phyloP scores from a whole-genome alignment of 2,329 filamentous ascomycete genomes.

The Whalleya microplaca region DNA sequence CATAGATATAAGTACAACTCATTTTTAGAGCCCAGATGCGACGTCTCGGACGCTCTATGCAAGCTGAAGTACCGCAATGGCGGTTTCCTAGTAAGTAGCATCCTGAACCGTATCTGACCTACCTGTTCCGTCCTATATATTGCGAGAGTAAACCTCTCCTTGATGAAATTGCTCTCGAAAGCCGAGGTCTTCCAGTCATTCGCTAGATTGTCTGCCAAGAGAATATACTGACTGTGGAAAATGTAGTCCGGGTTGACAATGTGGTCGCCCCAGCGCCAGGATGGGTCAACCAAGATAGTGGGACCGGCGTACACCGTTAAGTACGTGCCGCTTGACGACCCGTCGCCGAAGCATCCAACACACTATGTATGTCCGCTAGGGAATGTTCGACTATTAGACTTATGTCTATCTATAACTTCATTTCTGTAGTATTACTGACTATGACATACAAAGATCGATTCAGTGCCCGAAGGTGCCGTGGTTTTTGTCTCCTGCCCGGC shows the following conservation, averaged over 20 bases:
- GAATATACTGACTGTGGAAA: no score
- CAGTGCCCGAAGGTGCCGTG: slow-evolving; percentile 49
- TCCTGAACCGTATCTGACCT: no score
- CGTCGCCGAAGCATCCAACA: slow-evolving; percentile 46
- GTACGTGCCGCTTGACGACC: slow-evolving; percentile 52
- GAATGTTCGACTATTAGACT: no score
- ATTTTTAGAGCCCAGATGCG: slow-evolving; percentile 42
- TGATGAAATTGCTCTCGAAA: no score
- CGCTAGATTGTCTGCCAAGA: no score
- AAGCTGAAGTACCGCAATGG: slow-evolving; percentile 53
- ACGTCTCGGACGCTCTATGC: slow-evolving; percentile 55
- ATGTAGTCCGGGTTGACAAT: slow-evolving; percentile 50
- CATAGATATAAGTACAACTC: background rate
- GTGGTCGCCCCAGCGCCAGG: slow-evolving; percentile 57
- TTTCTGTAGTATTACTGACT: slow-evolving; percentile 6
- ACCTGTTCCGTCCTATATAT: no score
- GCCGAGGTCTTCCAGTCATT: no score
- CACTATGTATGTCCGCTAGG: slow-evolving; percentile 47
- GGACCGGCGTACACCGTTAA: slow-evolving; percentile 60
- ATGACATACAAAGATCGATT: slow-evolving; percentile 47
- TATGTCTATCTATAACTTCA: no score
- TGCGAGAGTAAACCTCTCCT: no score
- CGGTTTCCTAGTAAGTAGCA: slow-evolving; percentile 48
- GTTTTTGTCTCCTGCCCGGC: slow-evolving; percentile 55
- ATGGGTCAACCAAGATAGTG: slow-evolving; percentile 54